Conservation (phyloP, 176 grass and related monocot genomes). For the Cenchrus americanus region DNA sequence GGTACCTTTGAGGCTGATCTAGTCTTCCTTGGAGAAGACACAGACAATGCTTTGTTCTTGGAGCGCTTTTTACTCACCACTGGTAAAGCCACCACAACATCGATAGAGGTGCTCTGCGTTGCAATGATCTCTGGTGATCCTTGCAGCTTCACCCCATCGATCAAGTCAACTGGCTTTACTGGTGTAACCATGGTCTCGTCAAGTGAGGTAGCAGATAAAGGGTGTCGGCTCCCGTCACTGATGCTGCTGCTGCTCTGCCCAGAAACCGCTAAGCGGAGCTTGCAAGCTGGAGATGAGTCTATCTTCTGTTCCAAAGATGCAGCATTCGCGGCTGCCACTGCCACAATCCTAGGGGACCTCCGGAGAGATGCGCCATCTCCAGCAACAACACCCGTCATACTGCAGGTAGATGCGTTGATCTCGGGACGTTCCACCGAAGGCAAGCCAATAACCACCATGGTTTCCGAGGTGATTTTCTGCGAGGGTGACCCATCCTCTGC, state of each 20-base stretch:
- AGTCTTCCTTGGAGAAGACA: conserved; percentile 21
- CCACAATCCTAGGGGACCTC: conserved; percentile 26
- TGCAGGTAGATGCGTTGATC: background rate
- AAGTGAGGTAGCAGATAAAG: conserved; percentile 14
- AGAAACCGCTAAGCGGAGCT: background rate
- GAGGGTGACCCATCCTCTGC: conserved; percentile 1
- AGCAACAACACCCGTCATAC: background rate
- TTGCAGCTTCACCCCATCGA: background rate
- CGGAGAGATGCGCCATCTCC: background rate
- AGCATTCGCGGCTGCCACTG: background rate
- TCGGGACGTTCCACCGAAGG: background rate
- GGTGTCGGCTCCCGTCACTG: background rate
- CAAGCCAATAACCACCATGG: conserved; percentile 18
- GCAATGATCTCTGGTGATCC: background rate
- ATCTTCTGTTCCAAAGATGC: background rate
- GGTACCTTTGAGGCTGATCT: conserved; percentile 38
- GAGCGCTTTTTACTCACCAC: conserved; percentile 15
- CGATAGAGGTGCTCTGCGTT: background rate
- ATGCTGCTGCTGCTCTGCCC: background rate
- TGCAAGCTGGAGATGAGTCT: conserved; percentile 25
- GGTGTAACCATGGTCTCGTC: background rate
- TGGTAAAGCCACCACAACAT: conserved; percentile 47
- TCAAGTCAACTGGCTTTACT: background rate
- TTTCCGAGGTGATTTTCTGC: background rate
- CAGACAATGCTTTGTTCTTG: conserved; percentile 20